Base-by-base conservation (phyloP, 192 early-diverging fungal genomes). In the Coemansia sp. region DNA sequence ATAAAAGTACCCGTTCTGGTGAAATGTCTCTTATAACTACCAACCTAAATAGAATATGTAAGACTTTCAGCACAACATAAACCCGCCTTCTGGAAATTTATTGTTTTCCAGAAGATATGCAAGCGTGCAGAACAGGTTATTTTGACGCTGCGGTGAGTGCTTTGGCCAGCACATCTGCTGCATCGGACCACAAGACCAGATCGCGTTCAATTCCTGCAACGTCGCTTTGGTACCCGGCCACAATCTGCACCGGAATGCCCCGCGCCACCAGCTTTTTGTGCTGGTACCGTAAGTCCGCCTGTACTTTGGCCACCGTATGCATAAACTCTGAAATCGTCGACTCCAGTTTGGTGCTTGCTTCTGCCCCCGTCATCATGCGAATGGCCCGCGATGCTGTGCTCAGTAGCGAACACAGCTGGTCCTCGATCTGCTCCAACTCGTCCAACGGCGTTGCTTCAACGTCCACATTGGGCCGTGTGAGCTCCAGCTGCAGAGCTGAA, bases 131-230 rank as follows among this genome's bases (percentile, higher is more conserved):
- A 21, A 21, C 21, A 0, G 21, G 21, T 21, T 21, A 21, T 21
- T 21, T 21, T 21, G 21, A 21, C 1, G 21, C 21, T 1, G 21
- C 1, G 21, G 21, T 21, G 21, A 21, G 21, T 4, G 68, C 71
- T 0, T 47, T 45, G 8, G 77, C 67, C 51, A 80, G 37, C 37
- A 80, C 27, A n/a, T 60, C 29, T 8, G 76, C 76, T 1, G 69
- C 71, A 48, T 73, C 71, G 2, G 70, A 66, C 76, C 76, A 79
- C 6, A 49, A 11, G 14, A 64, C 67, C 55, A 79, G 57, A 19
- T 79, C 76, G 23, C 67, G 67, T 50, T 79, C 76, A 48, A 64
- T 38, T 2, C 71, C 76, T 27, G 76, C 76, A 21, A 62, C 49
- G 27, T 70, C 67, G 62, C 61, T 70, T 12, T 64, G 67, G 41